Percentiles rank a stretch among this genome's conserved stretches.
Evolutionary conservation across 1,284 basidiomycete species (phyloP).

Genomic region (Microbotryomycetes sp.): DNA sequence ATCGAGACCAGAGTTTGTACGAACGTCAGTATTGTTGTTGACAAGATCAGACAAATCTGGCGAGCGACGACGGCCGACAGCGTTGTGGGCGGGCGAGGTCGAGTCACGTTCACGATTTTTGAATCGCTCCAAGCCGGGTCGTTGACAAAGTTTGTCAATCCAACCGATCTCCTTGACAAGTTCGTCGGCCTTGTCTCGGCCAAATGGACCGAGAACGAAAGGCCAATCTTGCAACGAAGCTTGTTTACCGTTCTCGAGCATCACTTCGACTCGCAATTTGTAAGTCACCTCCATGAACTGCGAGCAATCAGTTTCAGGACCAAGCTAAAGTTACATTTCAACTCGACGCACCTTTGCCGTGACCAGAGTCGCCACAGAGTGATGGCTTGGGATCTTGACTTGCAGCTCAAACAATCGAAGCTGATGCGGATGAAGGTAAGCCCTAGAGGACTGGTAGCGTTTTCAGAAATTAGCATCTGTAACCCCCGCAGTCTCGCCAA

Average conservation of each 20-base stretch:
- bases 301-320: no score
- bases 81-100: no score
- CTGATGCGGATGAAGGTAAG: slow-evolving; percentile 12
- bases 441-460: background rate
- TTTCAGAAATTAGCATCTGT: background rate
- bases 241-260: slow-evolving; percentile 24
- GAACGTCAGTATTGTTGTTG: no score
- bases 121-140: background rate
- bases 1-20: background rate
- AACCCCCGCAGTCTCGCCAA: background rate
- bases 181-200: slow-evolving; percentile 5
- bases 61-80: no score
- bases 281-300: slow-evolving; percentile 29
- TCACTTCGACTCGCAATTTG: slow-evolving; percentile 21
- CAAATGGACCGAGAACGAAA: slow-evolving; percentile 11
- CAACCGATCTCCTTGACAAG: slow-evolving; percentile 24
- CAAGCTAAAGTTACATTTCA: no score
- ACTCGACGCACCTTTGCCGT: slow-evolving; percentile 27
- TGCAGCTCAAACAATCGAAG: slow-evolving; percentile 5
- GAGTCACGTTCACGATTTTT: background rate
- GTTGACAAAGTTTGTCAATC: slow-evolving; percentile 20
- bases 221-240: slow-evolving; percentile 18
- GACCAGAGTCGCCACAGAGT: slow-evolving; percentile 13
- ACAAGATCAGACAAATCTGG: background rate
- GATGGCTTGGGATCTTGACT: slow-evolving; percentile 8